These are phyloP conservation scores for Dictyostelium purpureum DNA, from an alignment of 78 protist species.

Conservation along the genomic window DNA sequence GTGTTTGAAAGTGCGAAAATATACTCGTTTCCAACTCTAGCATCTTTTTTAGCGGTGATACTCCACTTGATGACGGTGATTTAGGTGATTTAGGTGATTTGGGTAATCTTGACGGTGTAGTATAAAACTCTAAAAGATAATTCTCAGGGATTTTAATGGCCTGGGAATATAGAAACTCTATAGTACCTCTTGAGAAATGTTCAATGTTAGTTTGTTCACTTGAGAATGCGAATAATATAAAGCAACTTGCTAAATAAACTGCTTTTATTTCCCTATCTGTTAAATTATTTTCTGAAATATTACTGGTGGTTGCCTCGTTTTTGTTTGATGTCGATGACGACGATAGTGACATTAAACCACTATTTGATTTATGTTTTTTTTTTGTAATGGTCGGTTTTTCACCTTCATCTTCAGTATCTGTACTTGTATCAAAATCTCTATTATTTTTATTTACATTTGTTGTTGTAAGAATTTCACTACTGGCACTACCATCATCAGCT, in stretches of 20 bases:
- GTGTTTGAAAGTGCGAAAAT: background rate
- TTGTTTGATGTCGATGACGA: background rate
- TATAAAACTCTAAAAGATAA: conserved; percentile 43
- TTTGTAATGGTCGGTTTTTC: background rate
- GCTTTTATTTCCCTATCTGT: conserved; percentile 12
- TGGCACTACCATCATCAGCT: background rate
- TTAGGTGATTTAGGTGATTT: conserved; percentile 63
- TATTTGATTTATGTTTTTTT: background rate
- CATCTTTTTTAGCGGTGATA: background rate
- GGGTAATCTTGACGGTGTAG: conserved; percentile 66
- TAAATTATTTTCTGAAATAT: background rate
- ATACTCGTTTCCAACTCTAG: background rate
- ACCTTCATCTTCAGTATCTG: background rate
- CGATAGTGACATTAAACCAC: background rate
- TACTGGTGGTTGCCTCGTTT: background rate
- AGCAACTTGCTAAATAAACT: conserved; percentile 17
- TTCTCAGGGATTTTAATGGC: conserved; percentile 49
- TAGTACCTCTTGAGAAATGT: conserved; percentile 20
- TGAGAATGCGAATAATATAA: conserved; percentile 37
- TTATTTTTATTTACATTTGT: too few species aligned
- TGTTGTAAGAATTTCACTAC: too few species aligned
- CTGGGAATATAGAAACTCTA: conserved; percentile 8
- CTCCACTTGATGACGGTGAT: background rate
- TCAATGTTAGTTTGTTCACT: conserved; percentile 24
- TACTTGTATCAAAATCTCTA: background rate